Conservation (phyloP, 768 basidiomycete genomes). For the Kwoniella heveanensis region DNA sequence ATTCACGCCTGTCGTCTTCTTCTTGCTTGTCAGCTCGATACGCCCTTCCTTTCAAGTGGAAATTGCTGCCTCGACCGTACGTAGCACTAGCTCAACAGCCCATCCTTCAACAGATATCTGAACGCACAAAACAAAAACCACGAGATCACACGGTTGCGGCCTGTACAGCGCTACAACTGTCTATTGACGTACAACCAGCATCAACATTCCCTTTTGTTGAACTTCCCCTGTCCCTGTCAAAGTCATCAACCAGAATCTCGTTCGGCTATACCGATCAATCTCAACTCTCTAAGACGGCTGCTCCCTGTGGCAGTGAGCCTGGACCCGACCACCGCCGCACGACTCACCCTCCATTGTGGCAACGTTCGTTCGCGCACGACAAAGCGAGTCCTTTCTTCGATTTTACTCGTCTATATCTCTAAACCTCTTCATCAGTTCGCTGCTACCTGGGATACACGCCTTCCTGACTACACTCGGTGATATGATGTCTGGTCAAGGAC, state of each 20-base stretch:
- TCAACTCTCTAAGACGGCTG: not conserved
- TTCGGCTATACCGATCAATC: constrained; percentile 3
- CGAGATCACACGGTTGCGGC: not conserved
- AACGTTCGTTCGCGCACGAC: not conserved
- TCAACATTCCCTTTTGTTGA: not conserved
- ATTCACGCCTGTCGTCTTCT: not conserved
- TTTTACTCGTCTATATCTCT: not conserved
- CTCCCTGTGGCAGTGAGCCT: not conserved
- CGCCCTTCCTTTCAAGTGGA: no score
- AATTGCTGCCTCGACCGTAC: no score
- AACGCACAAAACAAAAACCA: not conserved
- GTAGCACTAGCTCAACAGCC: no score
- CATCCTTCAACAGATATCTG: not conserved
- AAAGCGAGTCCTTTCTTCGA: not conserved
- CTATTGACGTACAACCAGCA: not conserved
- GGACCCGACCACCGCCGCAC: not conserved
- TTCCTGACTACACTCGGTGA: not conserved
- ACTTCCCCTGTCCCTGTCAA: not conserved
- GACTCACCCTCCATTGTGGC: not conserved
- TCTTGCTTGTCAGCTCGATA: no score
- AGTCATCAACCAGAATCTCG: no score
- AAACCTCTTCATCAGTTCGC: not conserved
- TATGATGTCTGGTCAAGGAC: constrained; percentile 1
- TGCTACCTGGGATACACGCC: not conserved
- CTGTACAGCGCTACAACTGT: no score